A percentile compares a stretch with the other conserved stretches of the same genome.
Evolutionary conservation across 75 land plant species (phyloP).

Genomic region (Chamaecyparis obtusa): DNA sequence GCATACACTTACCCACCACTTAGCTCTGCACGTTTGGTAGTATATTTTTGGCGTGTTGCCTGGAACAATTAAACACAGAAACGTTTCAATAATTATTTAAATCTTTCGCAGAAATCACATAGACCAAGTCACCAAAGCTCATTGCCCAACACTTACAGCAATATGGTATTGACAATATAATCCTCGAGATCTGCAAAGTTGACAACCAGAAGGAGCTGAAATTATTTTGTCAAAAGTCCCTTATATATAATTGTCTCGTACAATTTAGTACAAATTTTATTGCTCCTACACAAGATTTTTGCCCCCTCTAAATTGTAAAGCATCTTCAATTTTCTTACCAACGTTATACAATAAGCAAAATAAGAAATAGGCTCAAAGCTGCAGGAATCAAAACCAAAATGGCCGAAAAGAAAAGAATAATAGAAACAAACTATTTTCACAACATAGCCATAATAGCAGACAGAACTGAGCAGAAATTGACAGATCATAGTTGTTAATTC

Average conservation of each 20-base stretch:
- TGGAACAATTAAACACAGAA: slow-evolving; percentile 21
- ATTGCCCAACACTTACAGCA: slow-evolving; percentile 38
- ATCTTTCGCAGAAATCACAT: not conserved
- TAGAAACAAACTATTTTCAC: not conserved
- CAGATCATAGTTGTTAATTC: not conserved
- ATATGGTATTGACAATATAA: slow-evolving; percentile 67
- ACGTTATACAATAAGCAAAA: not conserved
- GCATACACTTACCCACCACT: slow-evolving; percentile 72
- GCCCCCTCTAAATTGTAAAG: not conserved
- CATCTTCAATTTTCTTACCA: not conserved
- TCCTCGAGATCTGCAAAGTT: slow-evolving; percentile 51
- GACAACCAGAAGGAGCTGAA: not conserved
- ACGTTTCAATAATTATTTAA: not conserved
- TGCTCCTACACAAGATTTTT: not conserved
- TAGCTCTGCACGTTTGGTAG: slow-evolving; percentile 66
- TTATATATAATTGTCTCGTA: not conserved
- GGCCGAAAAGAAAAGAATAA: not conserved
- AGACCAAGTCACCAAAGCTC: not conserved
- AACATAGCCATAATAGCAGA: not conserved
- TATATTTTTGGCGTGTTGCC: slow-evolving; percentile 62
- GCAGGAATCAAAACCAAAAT: not conserved
- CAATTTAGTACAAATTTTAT: not conserved
- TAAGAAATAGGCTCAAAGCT: not conserved
- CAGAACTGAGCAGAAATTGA: not conserved
- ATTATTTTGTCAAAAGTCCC: not conserved